Percentiles rank a stretch among this genome's conserved stretches.
Conservation (phyloP, 371 early-diverging fungal species). For the Syncephalastrum racemosum region DNA sequence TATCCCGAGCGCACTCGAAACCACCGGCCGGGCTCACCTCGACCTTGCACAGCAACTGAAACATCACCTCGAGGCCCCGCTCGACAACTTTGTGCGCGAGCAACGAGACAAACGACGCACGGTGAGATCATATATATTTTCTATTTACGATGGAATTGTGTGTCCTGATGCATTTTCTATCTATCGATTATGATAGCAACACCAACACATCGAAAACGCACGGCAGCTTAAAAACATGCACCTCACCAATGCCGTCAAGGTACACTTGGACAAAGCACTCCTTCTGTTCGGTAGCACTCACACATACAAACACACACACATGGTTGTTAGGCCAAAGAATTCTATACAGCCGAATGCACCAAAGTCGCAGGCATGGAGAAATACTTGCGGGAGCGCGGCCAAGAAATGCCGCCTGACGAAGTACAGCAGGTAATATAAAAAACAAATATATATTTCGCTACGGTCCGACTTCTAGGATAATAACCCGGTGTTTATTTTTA, state of each 20-base stretch:
- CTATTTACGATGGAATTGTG: not conserved
- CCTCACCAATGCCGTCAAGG: conserved; percentile 39
- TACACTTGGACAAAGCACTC: conserved; percentile 10
- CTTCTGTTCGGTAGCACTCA: not conserved
- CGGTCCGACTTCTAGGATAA: not conserved
- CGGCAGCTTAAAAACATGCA: conserved; percentile 41
- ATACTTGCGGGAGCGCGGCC: conserved; percentile 19
- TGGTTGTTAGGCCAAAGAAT: conserved; percentile 8
- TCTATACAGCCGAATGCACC: conserved; percentile 24
- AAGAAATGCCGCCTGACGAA: conserved; percentile 14
- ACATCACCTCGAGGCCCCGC: conserved; percentile 38
- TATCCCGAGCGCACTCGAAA: conserved; percentile 43
- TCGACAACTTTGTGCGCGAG: conserved; percentile 38
- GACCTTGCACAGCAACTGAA: conserved; percentile 46
- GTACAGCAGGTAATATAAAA: conserved; percentile 8
- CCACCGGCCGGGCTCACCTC: conserved; percentile 47
- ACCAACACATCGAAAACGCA: conserved; percentile 44
- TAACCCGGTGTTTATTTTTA: conserved; percentile 1
- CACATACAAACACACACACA: conserved; percentile 5
- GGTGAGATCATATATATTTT: conserved; percentile 18
- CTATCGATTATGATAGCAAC: conserved; percentile 22
- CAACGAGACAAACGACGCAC: conserved; percentile 35
- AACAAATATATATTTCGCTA: not conserved
- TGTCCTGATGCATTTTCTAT: not conserved
- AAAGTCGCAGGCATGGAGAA: conserved; percentile 25